A percentile compares a stretch with the other conserved stretches of the same genome.
Evolutionary conservation across 768 basidiomycete species (phyloP).

Genomic region (Phlebiopsis gigantea): DNA sequence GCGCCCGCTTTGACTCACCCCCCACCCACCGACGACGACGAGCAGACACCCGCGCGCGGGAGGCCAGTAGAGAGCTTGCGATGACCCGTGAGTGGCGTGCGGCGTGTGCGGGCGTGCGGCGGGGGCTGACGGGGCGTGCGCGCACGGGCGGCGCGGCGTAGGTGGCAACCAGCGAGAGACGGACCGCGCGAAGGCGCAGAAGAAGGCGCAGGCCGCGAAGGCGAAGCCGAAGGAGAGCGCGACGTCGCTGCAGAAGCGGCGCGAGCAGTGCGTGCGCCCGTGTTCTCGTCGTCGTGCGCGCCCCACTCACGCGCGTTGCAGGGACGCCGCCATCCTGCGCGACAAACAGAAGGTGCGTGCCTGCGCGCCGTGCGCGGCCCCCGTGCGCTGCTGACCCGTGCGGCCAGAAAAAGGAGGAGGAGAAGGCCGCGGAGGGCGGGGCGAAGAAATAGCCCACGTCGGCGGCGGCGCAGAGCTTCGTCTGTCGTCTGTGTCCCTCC

Average conservation of each 20-base stretch:
- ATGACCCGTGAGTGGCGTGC: conserved; percentile 12
- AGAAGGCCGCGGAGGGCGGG: conserved; percentile 20
- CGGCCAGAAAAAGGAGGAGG: conserved; percentile 30
- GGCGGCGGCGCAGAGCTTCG: conserved; percentile 14
- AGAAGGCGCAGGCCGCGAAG: conserved; percentile 55
- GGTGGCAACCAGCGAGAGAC: conserved; percentile 81
- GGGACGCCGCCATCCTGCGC: conserved; percentile 70
- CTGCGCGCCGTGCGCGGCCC: background rate
- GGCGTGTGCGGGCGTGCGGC: background rate
- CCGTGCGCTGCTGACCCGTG: conserved; percentile 1
- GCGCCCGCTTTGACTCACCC: background rate
- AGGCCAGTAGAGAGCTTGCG: background rate
- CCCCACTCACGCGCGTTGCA: conserved; percentile 28
- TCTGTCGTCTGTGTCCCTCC: background rate
- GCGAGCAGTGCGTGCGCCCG: conserved; percentile 50
- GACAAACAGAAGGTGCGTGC: conserved; percentile 69
- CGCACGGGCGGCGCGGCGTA: conserved; percentile 22
- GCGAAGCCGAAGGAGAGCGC: conserved; percentile 69
- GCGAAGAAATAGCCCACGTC: conserved; percentile 23
- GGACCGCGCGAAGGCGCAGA: conserved; percentile 69
- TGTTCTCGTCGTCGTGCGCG: conserved; percentile 5
- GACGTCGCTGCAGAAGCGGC: conserved; percentile 55
- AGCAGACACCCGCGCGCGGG: too few relatives aligned
- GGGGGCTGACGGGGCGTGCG: background rate
- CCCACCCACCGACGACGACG: background rate